phyloP scores from a whole-genome alignment of 208 protist species.

The Balamuthia mandrillaris region DNA sequence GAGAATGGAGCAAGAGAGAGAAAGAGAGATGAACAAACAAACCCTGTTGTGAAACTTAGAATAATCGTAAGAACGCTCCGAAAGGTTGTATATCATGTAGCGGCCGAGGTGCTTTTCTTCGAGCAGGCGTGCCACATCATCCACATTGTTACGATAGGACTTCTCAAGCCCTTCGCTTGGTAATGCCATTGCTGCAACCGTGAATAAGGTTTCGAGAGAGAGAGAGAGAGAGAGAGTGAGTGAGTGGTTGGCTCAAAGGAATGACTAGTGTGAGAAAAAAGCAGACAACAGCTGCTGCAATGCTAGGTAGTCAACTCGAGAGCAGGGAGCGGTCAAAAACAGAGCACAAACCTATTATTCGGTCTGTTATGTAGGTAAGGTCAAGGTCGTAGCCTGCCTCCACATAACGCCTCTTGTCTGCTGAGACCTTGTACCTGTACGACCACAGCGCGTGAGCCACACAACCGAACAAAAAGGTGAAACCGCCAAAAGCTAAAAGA shows the following conservation, averaged over 20 bases:
- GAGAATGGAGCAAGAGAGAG: background rate
- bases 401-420: constrained; percentile 77
- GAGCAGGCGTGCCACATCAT: constrained; percentile 43
- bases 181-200: constrained; percentile 47
- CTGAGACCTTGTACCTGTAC: constrained; percentile 75
- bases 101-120: constrained; percentile 8
- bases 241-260: too few species aligned
- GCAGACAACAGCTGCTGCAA: too few species aligned
- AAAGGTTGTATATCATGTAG: constrained; percentile 54
- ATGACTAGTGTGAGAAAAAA: too few species aligned
- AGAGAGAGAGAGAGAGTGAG: too few species aligned
- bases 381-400: constrained; percentile 83
- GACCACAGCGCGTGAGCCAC: too few species aligned
- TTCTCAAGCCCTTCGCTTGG: constrained; percentile 44
- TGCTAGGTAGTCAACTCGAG: too few species aligned
- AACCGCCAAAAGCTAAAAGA: too few species aligned
- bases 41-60: constrained; percentile 43
- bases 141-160: constrained; percentile 47
- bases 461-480: too few species aligned
- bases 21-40: background rate
- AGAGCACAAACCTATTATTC: constrained; percentile 50
- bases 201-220: too few species aligned
- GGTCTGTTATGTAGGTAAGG: constrained; percentile 84
- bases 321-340: too few species aligned
- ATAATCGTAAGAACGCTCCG: constrained; percentile 44